These are phyloP conservation scores for Trichoderma guizhouense DNA, from an alignment of 2,329 filamentous ascomycete genomes.

Conservation along the genomic window DNA sequence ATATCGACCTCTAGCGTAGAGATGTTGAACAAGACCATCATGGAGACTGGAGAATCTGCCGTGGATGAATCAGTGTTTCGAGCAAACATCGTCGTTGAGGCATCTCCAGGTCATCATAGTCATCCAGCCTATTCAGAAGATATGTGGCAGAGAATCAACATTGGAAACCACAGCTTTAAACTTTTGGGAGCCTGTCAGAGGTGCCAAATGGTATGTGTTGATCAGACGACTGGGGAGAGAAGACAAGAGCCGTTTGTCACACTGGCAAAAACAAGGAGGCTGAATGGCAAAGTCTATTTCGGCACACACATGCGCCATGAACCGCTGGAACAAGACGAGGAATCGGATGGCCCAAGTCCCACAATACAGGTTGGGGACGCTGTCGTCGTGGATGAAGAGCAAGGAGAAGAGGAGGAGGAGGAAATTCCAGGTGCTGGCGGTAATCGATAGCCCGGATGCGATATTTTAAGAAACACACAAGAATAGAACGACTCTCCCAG, in stretches of 20 bases:
- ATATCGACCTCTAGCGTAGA: slow-evolving; percentile 79
- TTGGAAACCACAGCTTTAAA: slow-evolving; percentile 63
- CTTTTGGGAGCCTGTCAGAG: slow-evolving; percentile 80
- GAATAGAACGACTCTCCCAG: neutral
- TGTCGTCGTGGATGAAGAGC: slow-evolving; percentile 27
- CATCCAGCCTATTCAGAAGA: slow-evolving; percentile 73
- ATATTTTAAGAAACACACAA: neutral
- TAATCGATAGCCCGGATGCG: neutral
- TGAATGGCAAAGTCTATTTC: slow-evolving; percentile 84
- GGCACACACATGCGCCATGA: slow-evolving; percentile 71
- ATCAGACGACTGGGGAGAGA: slow-evolving; percentile 75
- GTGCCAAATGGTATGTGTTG: slow-evolving; percentile 95
- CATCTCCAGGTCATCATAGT: slow-evolving; percentile 39
- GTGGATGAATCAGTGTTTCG: slow-evolving; percentile 76
- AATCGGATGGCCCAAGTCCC: slow-evolving; percentile 27
- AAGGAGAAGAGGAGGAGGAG: neutral
- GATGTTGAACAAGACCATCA: slow-evolving; percentile 71
- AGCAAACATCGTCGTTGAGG: slow-evolving; percentile 74
- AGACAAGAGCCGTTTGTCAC: slow-evolving; percentile 86
- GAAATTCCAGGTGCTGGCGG: neutral
- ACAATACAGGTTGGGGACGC: slow-evolving; percentile 51
- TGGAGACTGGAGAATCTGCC: slow-evolving; percentile 55
- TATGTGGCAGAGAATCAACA: slow-evolving; percentile 64
- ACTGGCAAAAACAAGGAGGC: slow-evolving; percentile 78
- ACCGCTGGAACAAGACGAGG: neutral